Percentiles rank a stretch among this genome's conserved stretches.
These are phyloP conservation scores for Pichia phayaonensis DNA, from an alignment of 805 yeast genomes.

Conservation along the genomic window DNA sequence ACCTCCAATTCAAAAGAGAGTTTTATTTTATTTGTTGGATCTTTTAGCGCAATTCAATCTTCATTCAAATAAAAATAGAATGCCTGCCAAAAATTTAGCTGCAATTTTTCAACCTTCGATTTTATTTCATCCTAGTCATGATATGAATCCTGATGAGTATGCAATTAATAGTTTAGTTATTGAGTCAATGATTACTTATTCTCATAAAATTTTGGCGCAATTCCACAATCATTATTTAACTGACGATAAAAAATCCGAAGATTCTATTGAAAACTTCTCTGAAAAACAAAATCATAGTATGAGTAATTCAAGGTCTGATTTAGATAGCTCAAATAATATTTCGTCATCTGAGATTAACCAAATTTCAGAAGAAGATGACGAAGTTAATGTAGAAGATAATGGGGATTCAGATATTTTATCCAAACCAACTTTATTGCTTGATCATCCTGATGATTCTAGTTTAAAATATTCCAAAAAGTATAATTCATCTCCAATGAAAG, in stretches of 20 bases:
- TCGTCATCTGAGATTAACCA: neutral
- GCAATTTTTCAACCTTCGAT: slow-evolving; percentile 98
- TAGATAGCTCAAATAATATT: neutral
- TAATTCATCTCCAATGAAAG: neutral
- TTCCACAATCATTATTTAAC: slow-evolving; percentile 19
- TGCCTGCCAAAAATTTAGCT: slow-evolving; percentile 90
- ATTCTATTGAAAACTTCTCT: neutral
- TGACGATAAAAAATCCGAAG: neutral
- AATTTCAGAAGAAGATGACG: slow-evolving; percentile 2
- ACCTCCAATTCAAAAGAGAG: slow-evolving; percentile 73
- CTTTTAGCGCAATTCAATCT: slow-evolving; percentile 78
- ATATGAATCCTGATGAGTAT: slow-evolving; percentile 87
- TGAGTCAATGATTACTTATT: slow-evolving; percentile 82
- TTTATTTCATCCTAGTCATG: slow-evolving; percentile 86
- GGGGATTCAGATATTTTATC: neutral
- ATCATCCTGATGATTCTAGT: neutral
- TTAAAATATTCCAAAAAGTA: neutral
- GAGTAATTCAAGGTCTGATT: neutral
- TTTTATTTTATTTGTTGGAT: slow-evolving; percentile 81
- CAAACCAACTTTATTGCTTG: neutral
- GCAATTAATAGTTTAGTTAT: slow-evolving; percentile 79
- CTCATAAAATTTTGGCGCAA: slow-evolving; percentile 65
- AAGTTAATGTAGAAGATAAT: neutral
- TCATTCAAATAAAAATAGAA: slow-evolving; percentile 67
- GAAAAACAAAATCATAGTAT: too few species aligned